Evolutionary conservation across 208 protist genomes (phyloP), one percentile per base, ranked within the genome.

Genomic region (Naegleria lovaniensis): DNA sequence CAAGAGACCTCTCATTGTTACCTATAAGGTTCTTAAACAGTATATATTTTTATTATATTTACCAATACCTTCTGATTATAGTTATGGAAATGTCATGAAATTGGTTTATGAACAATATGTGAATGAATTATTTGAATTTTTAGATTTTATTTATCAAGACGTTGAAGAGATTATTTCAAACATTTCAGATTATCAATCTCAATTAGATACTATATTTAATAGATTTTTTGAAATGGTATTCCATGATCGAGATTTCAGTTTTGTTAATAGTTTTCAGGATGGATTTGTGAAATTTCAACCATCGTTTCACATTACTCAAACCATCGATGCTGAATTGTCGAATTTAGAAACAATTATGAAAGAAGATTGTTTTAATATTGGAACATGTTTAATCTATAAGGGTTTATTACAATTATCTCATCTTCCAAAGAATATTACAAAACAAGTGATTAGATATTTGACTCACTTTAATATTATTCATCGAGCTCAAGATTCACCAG

Each of bases 71-170:
- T 36, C 16, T 15, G 29, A 79, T 79, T 79, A 79, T 9, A 79
- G 2, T 79, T 79, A 79, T 79, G 67, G 67, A 79, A 79, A 79
- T 79, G 67, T 79, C 19, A 79, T 79, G 67, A 79, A 79, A 79
- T 36, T 33, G n/a, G 67, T 79, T 79, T 79, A 79, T 79, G 67
- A 79, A 79, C 67, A 79, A 79, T 79, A 79, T 79, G 67, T 79
- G 9, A 79, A 79, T 79, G 67, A 79, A 79, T 79, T 79, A 79
- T 79, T 79, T 79, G 67, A 79, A 79, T 79, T 79, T 79, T 79
- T 79, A 79, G 29, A 79, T 79, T 79, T 79, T 79, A 79, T 79
- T 79, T 79, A 79, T 79, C 67, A 29, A 79, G 29, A 79, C 36
- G 29, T 79, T 36, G 67, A 79, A 79, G 55, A 67, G 22, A 67